phyloP scores from a whole-genome alignment of 140 eudicot genomes.

The Ambrosia hybrid region DNA sequence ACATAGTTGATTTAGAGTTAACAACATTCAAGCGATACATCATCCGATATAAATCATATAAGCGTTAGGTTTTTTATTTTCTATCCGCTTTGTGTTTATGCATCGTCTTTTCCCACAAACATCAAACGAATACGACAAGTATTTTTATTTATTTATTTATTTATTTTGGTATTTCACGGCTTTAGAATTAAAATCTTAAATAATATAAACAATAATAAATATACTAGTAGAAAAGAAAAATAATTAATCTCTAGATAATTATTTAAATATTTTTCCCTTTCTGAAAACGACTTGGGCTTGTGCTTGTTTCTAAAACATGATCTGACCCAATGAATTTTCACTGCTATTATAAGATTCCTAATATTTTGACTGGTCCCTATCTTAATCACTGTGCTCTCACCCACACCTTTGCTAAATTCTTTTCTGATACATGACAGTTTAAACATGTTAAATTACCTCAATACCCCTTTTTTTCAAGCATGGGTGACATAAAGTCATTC shows the following conservation, averaged over 20 bases:
- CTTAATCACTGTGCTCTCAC: constrained; percentile 26
- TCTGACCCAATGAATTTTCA: constrained; percentile 44
- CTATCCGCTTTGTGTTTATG: no score
- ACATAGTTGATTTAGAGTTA: no score
- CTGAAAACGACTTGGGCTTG: constrained; percentile 45
- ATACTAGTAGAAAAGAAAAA: not conserved
- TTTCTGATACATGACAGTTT: constrained; percentile 32
- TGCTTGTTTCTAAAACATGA: constrained; percentile 34
- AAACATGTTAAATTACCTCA: constrained; percentile 29
- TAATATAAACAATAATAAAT: no score
- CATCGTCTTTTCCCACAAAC: no score
- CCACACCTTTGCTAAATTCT: constrained; percentile 20
- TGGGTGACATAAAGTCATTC: constrained; percentile 39
- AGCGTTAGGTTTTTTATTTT: no score
- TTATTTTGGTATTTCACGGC: no score
- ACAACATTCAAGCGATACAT: no score
- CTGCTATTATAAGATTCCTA: constrained; percentile 23
- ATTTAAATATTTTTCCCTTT: not conserved
- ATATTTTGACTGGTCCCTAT: constrained; percentile 40
- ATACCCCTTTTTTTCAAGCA: constrained; percentile 40
- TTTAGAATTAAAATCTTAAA: no score
- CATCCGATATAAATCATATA: no score
- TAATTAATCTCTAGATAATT: not conserved
- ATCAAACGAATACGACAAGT: no score
- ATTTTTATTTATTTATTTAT: no score